Base-by-base conservation (phyloP, 257 asterid species). In the Lavandula angustifolia region DNA sequence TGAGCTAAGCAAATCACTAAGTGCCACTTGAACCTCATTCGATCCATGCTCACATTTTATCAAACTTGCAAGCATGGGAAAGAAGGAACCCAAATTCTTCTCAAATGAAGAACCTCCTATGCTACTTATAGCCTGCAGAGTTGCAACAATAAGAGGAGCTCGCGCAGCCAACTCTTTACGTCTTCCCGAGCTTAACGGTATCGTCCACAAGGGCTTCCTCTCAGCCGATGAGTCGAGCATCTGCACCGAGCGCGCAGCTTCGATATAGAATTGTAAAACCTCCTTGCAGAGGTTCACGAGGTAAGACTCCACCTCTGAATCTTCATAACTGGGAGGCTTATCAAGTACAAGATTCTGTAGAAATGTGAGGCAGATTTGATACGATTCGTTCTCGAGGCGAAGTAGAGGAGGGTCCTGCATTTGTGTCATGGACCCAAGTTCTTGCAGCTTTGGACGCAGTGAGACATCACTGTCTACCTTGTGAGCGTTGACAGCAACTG, bases 361-460 rank as follows among this genome's bases (percentile, higher is more conserved):
- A 32, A 87, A 79, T 10, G 95, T 76, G 75, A 94, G 96, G 81
- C 96, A 90, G 14, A 84, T 86, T 73, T 94, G 99, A 80, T 90
- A 94, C 13, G 96, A 80, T 82, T 94, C 99, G 7, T 90, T 94
- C 83, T 94, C 99, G 3, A 90, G 96, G 65, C 95, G 97, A 47
- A 94, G 83, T 33, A 94, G 85, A 14, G 98, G 99, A n/a, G 99
- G 99, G 76, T 94, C 99, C 75, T 94, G 99, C 99, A 94, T 83
- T 75, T 94, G 98, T 32, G 92, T 82, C 75, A 94, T 71, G 57
- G 98, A 69, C 29, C 92, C 90, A 17, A 94, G 81, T 71, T 84
- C 96, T 68, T 75, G 98, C 13, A 90, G 87, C 82, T 79, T 90
- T 47, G 81, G 68, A 55, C 95, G 92, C 49, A 94, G 59, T 42